phyloP scores from a whole-genome alignment of 2,329 filamentous ascomycete genomes.

The Trichophyton equinum region DNA sequence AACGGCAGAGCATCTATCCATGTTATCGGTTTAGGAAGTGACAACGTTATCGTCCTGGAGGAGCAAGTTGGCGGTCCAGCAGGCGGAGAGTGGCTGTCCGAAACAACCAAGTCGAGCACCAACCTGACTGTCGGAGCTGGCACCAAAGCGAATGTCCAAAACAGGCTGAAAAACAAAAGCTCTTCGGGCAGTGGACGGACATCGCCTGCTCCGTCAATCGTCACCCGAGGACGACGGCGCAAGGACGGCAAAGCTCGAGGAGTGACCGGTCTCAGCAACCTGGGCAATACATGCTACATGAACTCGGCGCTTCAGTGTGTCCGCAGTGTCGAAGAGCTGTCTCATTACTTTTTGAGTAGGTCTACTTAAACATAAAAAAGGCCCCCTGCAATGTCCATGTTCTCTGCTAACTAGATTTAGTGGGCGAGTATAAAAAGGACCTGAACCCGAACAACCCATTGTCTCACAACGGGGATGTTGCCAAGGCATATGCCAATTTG shows the following conservation, averaged over 20 bases:
- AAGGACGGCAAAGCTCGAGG: conserved; percentile 60
- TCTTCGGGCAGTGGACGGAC: conserved; percentile 48
- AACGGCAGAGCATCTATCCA: conserved; percentile 60
- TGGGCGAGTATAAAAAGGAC: conserved; percentile 60
- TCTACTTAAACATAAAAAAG: not conserved
- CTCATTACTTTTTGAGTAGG: conserved; percentile 68
- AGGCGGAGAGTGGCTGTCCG: conserved; percentile 46
- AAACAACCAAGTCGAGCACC: conserved; percentile 31
- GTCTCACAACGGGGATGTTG: conserved; percentile 73
- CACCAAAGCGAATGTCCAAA: conserved; percentile 23
- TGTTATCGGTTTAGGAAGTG: conserved; percentile 54
- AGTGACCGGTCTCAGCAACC: conserved; percentile 70
- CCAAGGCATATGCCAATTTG: conserved; percentile 67
- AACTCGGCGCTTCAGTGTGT: conserved; percentile 94
- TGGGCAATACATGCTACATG: conserved; percentile 99
- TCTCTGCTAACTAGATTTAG: conserved; percentile 16
- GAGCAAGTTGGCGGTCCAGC: conserved; percentile 50
- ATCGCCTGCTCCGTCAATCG: conserved; percentile 51
- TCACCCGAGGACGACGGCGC: conserved; percentile 60
- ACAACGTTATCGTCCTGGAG: conserved; percentile 71
- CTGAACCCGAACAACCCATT: conserved; percentile 78
- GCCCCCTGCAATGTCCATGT: conserved; percentile 14
- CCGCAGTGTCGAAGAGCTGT: conserved; percentile 82
- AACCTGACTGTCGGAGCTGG: conserved; percentile 39
- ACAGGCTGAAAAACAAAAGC: conserved; percentile 26